phyloP scores from a whole-genome alignment of 352 stramenopile genomes.

The Pythium apleroticum region DNA sequence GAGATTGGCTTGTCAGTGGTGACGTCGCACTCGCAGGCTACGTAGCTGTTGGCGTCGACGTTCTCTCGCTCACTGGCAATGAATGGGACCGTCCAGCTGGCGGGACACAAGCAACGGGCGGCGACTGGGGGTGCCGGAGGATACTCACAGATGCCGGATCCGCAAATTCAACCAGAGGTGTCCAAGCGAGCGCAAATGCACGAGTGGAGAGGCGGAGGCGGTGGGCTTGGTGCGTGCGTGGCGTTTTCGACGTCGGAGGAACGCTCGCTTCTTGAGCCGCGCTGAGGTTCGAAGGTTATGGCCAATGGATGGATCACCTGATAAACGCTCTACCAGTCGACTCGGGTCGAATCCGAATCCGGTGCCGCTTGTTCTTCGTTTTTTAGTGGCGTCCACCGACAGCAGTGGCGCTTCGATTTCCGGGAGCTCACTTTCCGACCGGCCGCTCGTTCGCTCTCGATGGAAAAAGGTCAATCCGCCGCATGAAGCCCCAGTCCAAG shows the following conservation, averaged over 20 bases:
- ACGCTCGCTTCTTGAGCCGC: background rate
- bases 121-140: background rate
- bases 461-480: slow-evolving; percentile 4
- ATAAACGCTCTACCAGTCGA: background rate
- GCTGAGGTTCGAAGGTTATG: background rate
- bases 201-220: background rate
- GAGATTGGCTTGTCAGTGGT: slow-evolving; percentile 2
- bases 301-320: slow-evolving; percentile 3
- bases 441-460: slow-evolving; percentile 6
- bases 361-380: background rate
- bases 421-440: slow-evolving; percentile 18
- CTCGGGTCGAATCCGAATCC: slow-evolving; percentile 14
- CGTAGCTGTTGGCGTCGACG: background rate
- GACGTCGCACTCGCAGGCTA: background rate
- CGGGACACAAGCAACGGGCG: background rate
- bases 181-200: background rate
- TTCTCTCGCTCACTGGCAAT: background rate
- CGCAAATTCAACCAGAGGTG: slow-evolving; percentile 21
- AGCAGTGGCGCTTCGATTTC: slow-evolving; percentile 18
- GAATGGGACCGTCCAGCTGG: background rate
- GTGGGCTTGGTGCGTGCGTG: background rate
- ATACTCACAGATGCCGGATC: slow-evolving; percentile 4
- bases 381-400: background rate
- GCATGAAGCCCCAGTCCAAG: background rate
- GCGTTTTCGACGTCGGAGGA: background rate